Evolutionary conservation across 2,329 filamentous ascomycete species (phyloP), one percentile per base, ranked within the genome.

Genomic region (Talaromyces pinophilus): DNA sequence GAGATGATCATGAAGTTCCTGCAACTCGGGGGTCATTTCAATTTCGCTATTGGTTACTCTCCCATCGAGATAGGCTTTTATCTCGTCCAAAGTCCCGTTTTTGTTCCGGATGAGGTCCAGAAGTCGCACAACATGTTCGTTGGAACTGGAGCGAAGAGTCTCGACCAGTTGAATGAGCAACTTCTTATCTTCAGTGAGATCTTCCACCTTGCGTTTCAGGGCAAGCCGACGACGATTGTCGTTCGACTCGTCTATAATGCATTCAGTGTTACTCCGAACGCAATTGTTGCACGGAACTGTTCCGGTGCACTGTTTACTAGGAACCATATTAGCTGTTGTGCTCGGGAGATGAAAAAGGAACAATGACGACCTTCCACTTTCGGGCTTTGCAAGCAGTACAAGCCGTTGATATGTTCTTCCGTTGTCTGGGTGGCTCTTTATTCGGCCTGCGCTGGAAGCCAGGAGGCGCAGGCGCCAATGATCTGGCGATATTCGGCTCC

Each of bases 261-360:
- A 76, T 10, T 59, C 59, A 5, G 66, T 69, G 30, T 71, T 66
- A 28, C 62, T 68, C n/a, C 65, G 65, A 33, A 60, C 52, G 59
- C 74, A 76, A 15, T 67, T 69, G 7, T 69, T 64, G 65, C 74
- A 75, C 4, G 73, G 71, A 2, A 62, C 44, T 5, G 69, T 68
- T 50, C 72, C 71, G 59, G 65, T 65, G 70, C 66, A 73, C 72
- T 71, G 52, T 83, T 64, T 78, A 79, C 42, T 77, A 78, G 73
- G 6, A 42, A 17, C 11, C 28, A 28, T 11, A 44, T 66, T 63
- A 66, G 64, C 54, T 33, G 33, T 22, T n/a, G 5, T 38, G 25
- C 17, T 15, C 11, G 33, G 22, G 17, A 40, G 44, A 33, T n/a
- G 7, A 33, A 33, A 40, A 17, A 28, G 19, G 6, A 44, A 19